Conservation (phyloP, 2,329 filamentous ascomycete species). For the Ophidiomyces ophidiicola region DNA sequence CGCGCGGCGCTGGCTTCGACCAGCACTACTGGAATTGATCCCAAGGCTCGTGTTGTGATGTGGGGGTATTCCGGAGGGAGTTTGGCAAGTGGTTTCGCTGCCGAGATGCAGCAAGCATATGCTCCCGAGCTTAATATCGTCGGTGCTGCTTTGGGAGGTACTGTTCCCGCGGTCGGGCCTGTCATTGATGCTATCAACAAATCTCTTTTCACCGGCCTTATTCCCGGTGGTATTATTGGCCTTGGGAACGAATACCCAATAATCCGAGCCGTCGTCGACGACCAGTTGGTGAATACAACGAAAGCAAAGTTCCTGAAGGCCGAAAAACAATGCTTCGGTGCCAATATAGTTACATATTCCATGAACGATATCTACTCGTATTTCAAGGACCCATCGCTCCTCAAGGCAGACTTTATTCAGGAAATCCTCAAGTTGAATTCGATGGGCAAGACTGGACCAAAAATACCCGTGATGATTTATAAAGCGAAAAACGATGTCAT, state of each 20-base stretch:
- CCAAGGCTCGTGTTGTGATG: conserved; percentile 29
- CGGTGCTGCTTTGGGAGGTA: conserved; percentile 41
- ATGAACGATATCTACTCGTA: conserved; percentile 19
- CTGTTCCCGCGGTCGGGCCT: conserved; percentile 32
- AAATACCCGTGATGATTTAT: conserved; percentile 41
- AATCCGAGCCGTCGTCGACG: conserved; percentile 14
- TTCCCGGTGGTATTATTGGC: conserved; percentile 23
- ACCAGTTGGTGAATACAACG: conserved; percentile 16
- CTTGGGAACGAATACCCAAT: conserved; percentile 21
- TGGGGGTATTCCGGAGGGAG: conserved; percentile 49
- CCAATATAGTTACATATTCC: conserved; percentile 16
- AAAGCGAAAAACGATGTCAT: conserved; percentile 40
- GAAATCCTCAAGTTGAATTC: conserved; percentile 18
- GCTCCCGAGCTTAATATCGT: conserved; percentile 40
- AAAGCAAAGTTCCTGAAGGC: conserved; percentile 18
- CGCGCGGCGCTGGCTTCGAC: conserved; percentile 29
- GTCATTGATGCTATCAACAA: conserved; percentile 28
- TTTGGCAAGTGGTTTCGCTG: conserved; percentile 39
- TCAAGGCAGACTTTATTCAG: conserved; percentile 12
- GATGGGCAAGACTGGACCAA: conserved; percentile 33
- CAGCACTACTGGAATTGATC: conserved; percentile 23
- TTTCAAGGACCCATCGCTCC: conserved; percentile 16
- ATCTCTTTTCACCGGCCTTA: conserved; percentile 25
- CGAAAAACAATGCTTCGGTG: conserved; percentile 17
- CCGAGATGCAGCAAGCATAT: conserved; percentile 40